A percentile compares a stretch with the other conserved stretches of the same genome.
Evolutionary conservation across 2,329 filamentous ascomycete genomes (phyloP).

Genomic region (Madurella mycetomatis): DNA sequence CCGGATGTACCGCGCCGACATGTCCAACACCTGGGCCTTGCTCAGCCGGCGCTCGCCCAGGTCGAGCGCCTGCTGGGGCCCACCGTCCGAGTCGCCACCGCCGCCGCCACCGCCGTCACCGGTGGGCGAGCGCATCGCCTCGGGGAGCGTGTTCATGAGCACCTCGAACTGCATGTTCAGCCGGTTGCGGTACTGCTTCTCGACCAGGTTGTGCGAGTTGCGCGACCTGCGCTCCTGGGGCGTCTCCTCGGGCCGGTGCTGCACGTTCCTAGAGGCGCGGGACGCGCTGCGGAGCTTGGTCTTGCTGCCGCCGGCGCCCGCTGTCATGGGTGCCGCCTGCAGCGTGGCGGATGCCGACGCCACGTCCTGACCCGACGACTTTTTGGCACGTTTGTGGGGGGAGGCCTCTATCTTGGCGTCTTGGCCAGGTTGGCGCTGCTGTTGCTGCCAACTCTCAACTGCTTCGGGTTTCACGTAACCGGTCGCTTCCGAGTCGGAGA

Average conservation of each 20-base stretch:
- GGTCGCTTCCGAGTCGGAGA: background rate
- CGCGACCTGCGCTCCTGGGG: slow-evolving; percentile 29
- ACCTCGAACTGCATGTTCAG: slow-evolving; percentile 32
- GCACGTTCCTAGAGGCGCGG: slow-evolving; percentile 30
- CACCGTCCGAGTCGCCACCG: slow-evolving; percentile 1
- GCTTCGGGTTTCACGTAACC: background rate
- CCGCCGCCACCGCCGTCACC: background rate
- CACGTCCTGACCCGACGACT: background rate
- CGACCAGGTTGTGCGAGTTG: slow-evolving; percentile 32
- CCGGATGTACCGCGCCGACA: slow-evolving; percentile 33
- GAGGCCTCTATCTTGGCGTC: background rate
- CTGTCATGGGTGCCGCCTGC: background rate
- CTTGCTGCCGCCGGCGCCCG: background rate
- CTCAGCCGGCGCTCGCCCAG: slow-evolving; percentile 30
- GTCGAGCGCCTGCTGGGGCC: slow-evolving; percentile 5
- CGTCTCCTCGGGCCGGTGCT: slow-evolving; percentile 25
- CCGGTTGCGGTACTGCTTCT: slow-evolving; percentile 33
- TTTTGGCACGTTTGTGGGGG: slow-evolving; percentile 7
- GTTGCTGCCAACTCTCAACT: background rate
- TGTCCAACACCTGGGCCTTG: slow-evolving; percentile 36
- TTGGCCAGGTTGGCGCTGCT: background rate
- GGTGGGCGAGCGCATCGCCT: slow-evolving; percentile 19
- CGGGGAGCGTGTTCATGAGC: slow-evolving; percentile 28
- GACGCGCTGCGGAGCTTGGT: slow-evolving; percentile 30
- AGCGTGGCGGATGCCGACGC: background rate